Conservation (phyloP, 2,329 filamentous ascomycete species). For the Chaetomium strumarium region DNA sequence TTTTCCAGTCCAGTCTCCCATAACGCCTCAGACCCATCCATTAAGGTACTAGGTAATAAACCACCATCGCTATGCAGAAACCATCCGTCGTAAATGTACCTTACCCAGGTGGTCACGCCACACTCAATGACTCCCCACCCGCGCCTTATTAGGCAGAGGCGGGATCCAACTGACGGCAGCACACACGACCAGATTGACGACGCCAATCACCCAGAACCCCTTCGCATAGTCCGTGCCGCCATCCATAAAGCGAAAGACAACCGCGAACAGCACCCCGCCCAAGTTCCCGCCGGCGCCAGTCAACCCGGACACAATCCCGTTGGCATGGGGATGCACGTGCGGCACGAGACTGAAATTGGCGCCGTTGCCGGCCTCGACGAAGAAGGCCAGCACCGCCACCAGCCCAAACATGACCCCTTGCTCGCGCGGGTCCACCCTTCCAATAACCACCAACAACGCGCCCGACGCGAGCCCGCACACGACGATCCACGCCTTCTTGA, state of each 20-base stretch:
- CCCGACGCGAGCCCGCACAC: constrained; percentile 58
- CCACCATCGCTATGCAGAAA: not conserved
- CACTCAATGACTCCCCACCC: constrained; percentile 40
- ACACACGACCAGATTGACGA: constrained; percentile 66
- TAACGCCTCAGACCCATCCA: too few relatives aligned
- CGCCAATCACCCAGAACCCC: constrained; percentile 76
- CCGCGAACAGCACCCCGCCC: constrained; percentile 77
- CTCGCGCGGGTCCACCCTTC: constrained; percentile 55
- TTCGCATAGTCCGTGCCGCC: constrained; percentile 60
- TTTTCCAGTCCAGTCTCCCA: too few relatives aligned
- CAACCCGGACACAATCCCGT: constrained; percentile 70
- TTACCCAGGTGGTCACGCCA: too few relatives aligned
- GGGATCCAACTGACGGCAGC: constrained; percentile 52
- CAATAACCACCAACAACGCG: constrained; percentile 54
- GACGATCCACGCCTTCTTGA: constrained; percentile 54
- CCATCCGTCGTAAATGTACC: not conserved
- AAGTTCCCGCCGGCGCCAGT: constrained; percentile 78
- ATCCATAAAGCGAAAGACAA: constrained; percentile 69
- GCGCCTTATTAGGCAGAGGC: constrained; percentile 49
- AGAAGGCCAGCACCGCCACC: constrained; percentile 70
- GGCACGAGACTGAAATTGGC: constrained; percentile 82
- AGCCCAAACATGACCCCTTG: constrained; percentile 66
- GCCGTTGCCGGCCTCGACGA: constrained; percentile 79
- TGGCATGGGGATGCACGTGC: constrained; percentile 77
- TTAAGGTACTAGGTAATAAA: too few relatives aligned